A percentile compares a stretch with the other conserved stretches of the same genome.
Conservation (phyloP, 495 filamentous ascomycete species). For the Penicillium dipodomyicola region DNA sequence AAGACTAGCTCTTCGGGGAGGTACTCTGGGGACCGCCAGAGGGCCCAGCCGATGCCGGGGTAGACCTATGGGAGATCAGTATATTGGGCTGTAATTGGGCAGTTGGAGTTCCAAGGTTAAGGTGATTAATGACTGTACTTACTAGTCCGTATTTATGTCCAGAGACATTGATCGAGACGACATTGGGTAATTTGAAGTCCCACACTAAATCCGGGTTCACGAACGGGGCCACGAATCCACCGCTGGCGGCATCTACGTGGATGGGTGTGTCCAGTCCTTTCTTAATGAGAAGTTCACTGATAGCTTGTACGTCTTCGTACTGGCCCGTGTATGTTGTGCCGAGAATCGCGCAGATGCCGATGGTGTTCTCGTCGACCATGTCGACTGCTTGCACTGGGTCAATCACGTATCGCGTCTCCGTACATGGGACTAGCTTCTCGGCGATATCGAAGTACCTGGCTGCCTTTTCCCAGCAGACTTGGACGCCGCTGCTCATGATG, state of each 20-base stretch:
- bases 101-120: no score
- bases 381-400: conserved; percentile 76
- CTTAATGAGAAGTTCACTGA: conserved; percentile 74
- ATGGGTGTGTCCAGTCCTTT: conserved; percentile 70
- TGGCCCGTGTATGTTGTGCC: conserved; percentile 90
- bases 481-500: conserved; percentile 84
- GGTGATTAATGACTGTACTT: not conserved
- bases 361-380: conserved; percentile 86
- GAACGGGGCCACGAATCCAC: conserved; percentile 90
- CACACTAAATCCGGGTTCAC: conserved; percentile 71
- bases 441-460: conserved; percentile 87
- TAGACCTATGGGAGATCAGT: conserved; percentile 49
- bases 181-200: conserved; percentile 81
- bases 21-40: conserved; percentile 77
- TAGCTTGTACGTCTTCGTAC: conserved; percentile 82
- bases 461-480: conserved; percentile 94
- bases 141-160: conserved; percentile 78
- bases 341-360: conserved; percentile 81
- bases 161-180: conserved; percentile 89
- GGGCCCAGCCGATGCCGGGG: conserved; percentile 85
- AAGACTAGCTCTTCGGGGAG: conserved; percentile 87
- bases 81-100: not conserved
- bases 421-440: conserved; percentile 82
- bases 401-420: conserved; percentile 73
- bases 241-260: conserved; percentile 85